These are phyloP conservation scores for Apiospora marii DNA, from an alignment of 2,329 filamentous ascomycete species.

Conservation along the genomic window DNA sequence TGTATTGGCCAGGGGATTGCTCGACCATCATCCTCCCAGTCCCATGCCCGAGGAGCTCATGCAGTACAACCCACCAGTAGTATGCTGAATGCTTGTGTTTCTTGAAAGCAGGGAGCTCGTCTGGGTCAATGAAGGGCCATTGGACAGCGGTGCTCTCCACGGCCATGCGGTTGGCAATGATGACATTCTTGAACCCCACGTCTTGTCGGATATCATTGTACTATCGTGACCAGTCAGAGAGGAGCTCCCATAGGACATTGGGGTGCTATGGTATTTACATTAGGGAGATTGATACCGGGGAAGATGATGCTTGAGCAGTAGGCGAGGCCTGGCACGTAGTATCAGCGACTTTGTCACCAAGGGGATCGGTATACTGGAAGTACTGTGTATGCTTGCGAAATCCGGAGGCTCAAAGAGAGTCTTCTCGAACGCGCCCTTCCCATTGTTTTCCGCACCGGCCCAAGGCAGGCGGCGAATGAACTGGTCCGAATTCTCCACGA, in stretches of 20 bases:
- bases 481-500: conserved; percentile 69
- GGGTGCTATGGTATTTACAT: conserved; percentile 40
- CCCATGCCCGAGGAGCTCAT: conserved; percentile 71
- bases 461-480: conserved; percentile 76
- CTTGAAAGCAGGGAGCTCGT: conserved; percentile 68
- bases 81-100: conserved; percentile 71
- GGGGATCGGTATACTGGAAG: conserved; percentile 47
- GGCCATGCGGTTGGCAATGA: conserved; percentile 64
- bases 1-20: conserved; percentile 59
- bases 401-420: conserved; percentile 75
- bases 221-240: conserved; percentile 35
- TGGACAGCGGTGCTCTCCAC: conserved; percentile 55
- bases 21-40: conserved; percentile 69
- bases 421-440: conserved; percentile 71
- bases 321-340: conserved; percentile 45
- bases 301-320: conserved; percentile 54
- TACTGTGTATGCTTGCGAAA: conserved; percentile 75
- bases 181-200: conserved; percentile 71
- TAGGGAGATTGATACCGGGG: conserved; percentile 51
- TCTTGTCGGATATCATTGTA: conserved; percentile 66
- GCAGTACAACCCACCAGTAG: conserved; percentile 76
- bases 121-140: conserved; percentile 65
- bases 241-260: not conserved
- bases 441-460: conserved; percentile 52
- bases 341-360: conserved; percentile 21